Conservation (phyloP, 495 filamentous ascomycete species). For the Penicillium bialowiezense region DNA sequence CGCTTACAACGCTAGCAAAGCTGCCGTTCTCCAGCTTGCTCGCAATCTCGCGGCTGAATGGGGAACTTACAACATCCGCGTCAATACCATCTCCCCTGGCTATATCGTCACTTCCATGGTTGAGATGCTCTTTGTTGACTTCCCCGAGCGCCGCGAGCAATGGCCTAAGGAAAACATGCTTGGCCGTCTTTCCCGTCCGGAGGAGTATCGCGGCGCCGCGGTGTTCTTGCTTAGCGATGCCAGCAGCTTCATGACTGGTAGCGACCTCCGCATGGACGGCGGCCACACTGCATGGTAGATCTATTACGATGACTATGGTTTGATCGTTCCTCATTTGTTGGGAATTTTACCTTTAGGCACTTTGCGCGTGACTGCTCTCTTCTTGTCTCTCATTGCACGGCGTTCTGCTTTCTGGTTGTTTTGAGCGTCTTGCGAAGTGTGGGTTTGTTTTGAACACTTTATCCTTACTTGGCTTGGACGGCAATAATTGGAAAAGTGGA, state of each 20-base stretch:
- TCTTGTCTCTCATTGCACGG: conserved; percentile 25
- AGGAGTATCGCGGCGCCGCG: conserved; percentile 76
- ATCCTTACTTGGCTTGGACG: not conserved
- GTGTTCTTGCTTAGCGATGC: conserved; percentile 87
- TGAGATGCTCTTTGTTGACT: conserved; percentile 69
- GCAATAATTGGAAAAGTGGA: not conserved
- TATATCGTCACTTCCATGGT: conserved; percentile 97
- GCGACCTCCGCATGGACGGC: conserved; percentile 77
- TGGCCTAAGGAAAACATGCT: conserved; percentile 94
- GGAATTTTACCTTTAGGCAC: not conserved
- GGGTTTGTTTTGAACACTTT: not conserved
- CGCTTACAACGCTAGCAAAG: conserved; percentile 90
- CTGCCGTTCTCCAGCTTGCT: conserved; percentile 78
- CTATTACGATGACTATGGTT: not conserved
- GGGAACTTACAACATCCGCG: conserved; percentile 83
- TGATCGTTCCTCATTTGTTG: not conserved
- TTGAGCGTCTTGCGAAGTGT: conserved; percentile 10
- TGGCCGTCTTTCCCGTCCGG: conserved; percentile 69
- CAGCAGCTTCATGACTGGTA: conserved; percentile 82
- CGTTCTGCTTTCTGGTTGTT: conserved; percentile 5
- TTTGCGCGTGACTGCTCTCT: conserved; percentile 4
- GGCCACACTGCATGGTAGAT: conserved; percentile 76
- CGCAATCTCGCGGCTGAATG: conserved; percentile 86
- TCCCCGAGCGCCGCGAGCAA: conserved; percentile 68
- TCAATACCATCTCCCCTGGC: conserved; percentile 92